Base-by-base conservation (phyloP, 2,329 filamentous ascomycete species). In the Epicoccum sorghinum region DNA sequence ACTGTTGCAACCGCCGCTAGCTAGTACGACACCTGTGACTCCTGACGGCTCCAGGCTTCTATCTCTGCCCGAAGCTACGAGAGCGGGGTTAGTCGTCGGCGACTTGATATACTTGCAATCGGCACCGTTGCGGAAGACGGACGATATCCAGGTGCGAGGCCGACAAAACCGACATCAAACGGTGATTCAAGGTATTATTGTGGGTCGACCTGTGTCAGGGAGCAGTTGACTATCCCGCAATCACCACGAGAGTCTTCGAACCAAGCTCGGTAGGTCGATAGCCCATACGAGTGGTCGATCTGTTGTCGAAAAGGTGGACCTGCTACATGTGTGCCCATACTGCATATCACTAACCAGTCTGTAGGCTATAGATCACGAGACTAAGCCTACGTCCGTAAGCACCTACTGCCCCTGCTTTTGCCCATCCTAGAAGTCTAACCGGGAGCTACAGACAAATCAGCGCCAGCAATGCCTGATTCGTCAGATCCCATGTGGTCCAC, bases 311-410 rank as follows among this genome's bases (percentile, higher is more conserved):
- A 18, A 24, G 13, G 51, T 45, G 35, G 13, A 27, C 18, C 30
- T 13, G 47, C 9, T 33, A 27, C 38, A 32, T 46, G 13, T 46
- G 41, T 23, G n/a, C 6, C 8, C 10, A 23, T 18, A 23, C 30
- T 37, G 41, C 33, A 40, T 25, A 38, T 10, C 7, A 42, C 44
- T 58, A 33, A 55, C 18, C 18, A 33, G 13, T 24, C 32, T 13
- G 43, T 32, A 55, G 37, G 24, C 27, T 13, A 14, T 33, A 36
- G 25, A 36, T 46, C 29, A 30, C 47, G 22, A 36, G 40, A 24
- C 38, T n/a, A 51, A 18, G 44, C 52, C 37, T 53, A 57, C 53
- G 53, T 54, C 49, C 49, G 53, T 52, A 54, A 57, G 46, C 18
- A 18, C 18, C 18, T 18, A 18, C 18, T 18, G 18, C 18, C 18